Conservation (phyloP, 2,329 filamentous ascomycete species). For the Colletotrichum destructivum region DNA sequence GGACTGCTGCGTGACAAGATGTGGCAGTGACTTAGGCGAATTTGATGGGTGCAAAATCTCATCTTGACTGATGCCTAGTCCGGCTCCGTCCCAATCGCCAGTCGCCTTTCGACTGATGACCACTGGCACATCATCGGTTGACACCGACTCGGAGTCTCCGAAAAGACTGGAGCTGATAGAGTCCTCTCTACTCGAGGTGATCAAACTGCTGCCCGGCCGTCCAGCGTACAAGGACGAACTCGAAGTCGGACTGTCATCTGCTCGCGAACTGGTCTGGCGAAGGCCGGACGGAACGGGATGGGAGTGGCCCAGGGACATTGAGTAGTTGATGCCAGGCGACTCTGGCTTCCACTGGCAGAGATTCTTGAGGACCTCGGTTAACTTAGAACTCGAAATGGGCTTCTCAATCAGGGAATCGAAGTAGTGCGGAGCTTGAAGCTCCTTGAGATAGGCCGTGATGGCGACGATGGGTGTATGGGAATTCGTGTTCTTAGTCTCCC, state of each 20-base stretch:
- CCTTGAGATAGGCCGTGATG: slow-evolving; percentile 98
- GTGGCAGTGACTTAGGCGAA: slow-evolving; percentile 62
- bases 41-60: slow-evolving; percentile 57
- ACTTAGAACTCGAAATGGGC: slow-evolving; percentile 91
- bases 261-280: slow-evolving; percentile 73
- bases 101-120: slow-evolving; percentile 81
- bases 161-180: slow-evolving; percentile 91
- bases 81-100: slow-evolving; percentile 85
- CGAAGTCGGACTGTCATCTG: slow-evolving; percentile 88
- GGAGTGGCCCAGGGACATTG: slow-evolving; percentile 62
- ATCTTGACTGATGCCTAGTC: slow-evolving; percentile 83
- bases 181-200: slow-evolving; percentile 86
- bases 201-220: slow-evolving; percentile 81
- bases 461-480: slow-evolving; percentile 95
- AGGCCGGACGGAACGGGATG: slow-evolving; percentile 75
- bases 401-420: slow-evolving; percentile 98
- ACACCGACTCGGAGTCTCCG: slow-evolving; percentile 86
- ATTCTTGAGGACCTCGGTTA: slow-evolving; percentile 88
- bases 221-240: slow-evolving; percentile 80
- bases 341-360: slow-evolving; percentile 96
- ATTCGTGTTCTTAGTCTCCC: slow-evolving; percentile 96
- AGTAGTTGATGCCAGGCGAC: slow-evolving; percentile 61
- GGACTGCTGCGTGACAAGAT: slow-evolving; percentile 73
- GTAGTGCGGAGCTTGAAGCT: slow-evolving; percentile 93
- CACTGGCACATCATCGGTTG: slow-evolving; percentile 83